Base-by-base conservation (phyloP, 257 asterid species). In the Haberlea rhodopensis region DNA sequence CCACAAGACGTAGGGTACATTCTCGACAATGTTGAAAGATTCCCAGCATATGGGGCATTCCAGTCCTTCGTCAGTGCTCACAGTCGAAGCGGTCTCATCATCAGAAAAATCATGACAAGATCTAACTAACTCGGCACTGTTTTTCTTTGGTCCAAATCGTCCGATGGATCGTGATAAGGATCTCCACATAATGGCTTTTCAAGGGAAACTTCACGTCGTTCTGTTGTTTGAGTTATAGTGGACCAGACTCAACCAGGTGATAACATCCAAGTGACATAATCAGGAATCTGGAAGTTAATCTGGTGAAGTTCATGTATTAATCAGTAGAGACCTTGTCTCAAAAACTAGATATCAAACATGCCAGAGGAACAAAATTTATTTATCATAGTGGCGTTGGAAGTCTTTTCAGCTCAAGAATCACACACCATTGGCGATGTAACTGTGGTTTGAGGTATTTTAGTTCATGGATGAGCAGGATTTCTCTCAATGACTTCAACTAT, bases 31-130 rank as follows among this genome's bases (percentile, higher is more conserved):
- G 76, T 90, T 90, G 60, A 90, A 88, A 29, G 95, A 90, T 70
- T 90, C 97, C 85, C 95, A 90, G 79, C 97, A 90, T 75, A 90
- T 90, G 23, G 96, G 96, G 87, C 98, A 88, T 72, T 91, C 96
- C 62, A 91, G 79, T 27, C 84, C 95, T 80, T 91, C 95, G 9
- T 80, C 95, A 4, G 66, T 62, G 80, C 95, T 86, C 45, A 82
- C 82, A 66, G 79, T 79, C 40, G 96, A 86, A 57, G 84, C 75
- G 61, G 74, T 71, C 65, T 88, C 96, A 8, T 88, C 95, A 31
- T 88, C 98, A 5, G 95, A 87, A 51, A 60, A 70, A 21, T 85
- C 89, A 27, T 79, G 68, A 75, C 71, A 60, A 27, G 57, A 61
- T 68, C 61, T 78, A 59, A 76, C 78, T 53, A 79, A 70, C 70